Evolutionary conservation across 2,329 filamentous ascomycete genomes (phyloP), one percentile per base, ranked within the genome.

Genomic region (Colletotrichum orbiculare): DNA sequence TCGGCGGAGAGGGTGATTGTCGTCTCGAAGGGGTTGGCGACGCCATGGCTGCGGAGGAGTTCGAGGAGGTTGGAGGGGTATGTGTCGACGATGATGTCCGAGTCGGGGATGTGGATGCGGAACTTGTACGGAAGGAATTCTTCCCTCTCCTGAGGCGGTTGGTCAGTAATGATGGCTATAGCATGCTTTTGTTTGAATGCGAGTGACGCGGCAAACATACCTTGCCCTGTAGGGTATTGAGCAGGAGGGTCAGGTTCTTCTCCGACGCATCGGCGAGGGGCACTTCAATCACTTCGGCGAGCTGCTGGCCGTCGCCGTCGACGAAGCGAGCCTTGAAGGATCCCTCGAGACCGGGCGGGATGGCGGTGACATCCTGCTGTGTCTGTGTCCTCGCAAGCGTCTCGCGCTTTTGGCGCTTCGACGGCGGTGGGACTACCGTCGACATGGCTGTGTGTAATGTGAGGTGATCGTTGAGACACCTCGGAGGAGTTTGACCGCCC

Each of bases 261-360:
- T 96, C 92, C 8, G 87, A 91, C 2, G 95, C 91, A 81, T 97
- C 91, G 62, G 90, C 91, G 38, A 97, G 87, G 11, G 93, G 90
- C 46, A 97, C 90, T 71, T 90, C 84, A 53, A 90, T 75, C 80
- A 91, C 77, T 86, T 93, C 77, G 82, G 90, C 76, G 85, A 90
- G 71, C 85, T 93, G 79, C 84, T 93, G 76, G 83, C 87, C 80
- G 84, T 91, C 86, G 67, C 92, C 89, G 76, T 98, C 94, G 73
- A 93, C 85, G 78, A 98, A 97, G 70, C 95, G 92, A 52, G 96
- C 89, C 77, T 93, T 91, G 74, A 96, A 88, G 66, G 89, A 93
- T 69, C 93, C 94, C 53, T 88, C 81, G 69, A 91, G 85, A 39
- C 88, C 87, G 0, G 91, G 86, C 54, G 91, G 85, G 43, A 91